Percentiles rank a stretch among this genome's conserved stretches.
Conservation (phyloP, 1,139 yeast species). For the Meyerozyma carpophila region DNA sequence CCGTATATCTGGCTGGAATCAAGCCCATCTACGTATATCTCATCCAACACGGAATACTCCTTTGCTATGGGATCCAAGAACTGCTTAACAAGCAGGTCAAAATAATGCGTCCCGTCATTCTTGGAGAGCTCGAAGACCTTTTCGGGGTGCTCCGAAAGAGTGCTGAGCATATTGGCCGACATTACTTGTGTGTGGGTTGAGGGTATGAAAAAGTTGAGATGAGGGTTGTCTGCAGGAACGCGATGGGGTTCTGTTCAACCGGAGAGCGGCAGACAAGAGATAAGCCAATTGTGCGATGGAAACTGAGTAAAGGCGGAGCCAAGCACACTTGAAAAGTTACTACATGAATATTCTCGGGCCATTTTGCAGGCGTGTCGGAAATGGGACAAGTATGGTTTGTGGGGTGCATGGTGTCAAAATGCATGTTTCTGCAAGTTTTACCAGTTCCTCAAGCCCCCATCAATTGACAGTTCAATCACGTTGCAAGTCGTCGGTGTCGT, state of each 20-base stretch:
- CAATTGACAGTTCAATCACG: not conserved
- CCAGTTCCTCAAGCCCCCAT: no score
- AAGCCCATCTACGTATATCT: constrained; percentile 77
- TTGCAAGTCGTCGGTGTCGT: constrained; percentile 33
- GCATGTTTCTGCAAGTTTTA: not conserved
- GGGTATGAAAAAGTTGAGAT: not conserved
- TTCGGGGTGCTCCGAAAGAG: constrained; percentile 1
- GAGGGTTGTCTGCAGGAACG: constrained; percentile 1
- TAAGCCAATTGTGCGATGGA: no score
- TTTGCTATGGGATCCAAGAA: constrained; percentile 63
- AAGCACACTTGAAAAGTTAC: no score
- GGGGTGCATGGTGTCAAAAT: no score
- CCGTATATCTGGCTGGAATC: constrained; percentile 94
- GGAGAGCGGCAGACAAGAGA: not conserved
- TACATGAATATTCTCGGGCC: no score
- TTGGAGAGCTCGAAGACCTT: constrained; percentile 1
- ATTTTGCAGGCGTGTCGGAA: no score
- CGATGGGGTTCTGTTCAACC: not conserved
- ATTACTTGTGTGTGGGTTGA: not conserved
- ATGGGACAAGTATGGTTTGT: no score
- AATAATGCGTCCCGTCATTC: constrained; percentile 9
- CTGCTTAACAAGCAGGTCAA: constrained; percentile 42
- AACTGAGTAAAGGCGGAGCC: no score
- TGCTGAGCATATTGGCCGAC: not conserved
- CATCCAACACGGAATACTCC: constrained; percentile 69